Evolutionary conservation across 768 basidiomycete species (phyloP), one percentile per base, ranked within the genome.

Genomic region (Boletus insuetus): DNA sequence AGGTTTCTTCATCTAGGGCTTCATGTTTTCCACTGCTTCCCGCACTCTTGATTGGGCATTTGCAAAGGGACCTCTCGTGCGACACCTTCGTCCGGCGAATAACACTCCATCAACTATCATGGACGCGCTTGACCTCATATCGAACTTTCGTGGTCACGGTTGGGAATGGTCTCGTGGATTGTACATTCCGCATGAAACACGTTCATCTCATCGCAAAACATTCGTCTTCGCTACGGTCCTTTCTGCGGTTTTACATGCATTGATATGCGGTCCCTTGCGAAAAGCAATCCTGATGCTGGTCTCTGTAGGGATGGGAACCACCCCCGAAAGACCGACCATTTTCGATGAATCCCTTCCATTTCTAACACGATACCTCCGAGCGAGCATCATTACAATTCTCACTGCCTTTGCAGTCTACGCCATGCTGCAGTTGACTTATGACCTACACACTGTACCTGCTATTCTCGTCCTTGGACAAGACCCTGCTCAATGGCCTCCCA

Each of bases 381-480:
- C 45, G 7, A 24, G n/a, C 31, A n/a, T 40, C 1, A 40, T 53
- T 6, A 22, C 52, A 6, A 24, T 9, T 8, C 1, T 53, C 0
- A 7, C 10, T 14, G 19, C 10, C 19, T n/a, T 53, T 11, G 10
- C 11, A 7, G 22, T 46, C 45, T 46, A 46, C 7, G 10, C 37
- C 16, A 8, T 13, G 1, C 1, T 40, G 2, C 44, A 53, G 20
- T 22, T 14, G 16, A 2, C 2, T 8, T 53, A 53, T 12, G 17
- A 53, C 38, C 10, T 53, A 1, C 0, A 2, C 9, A 24, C 19
- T 1, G 11, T 32, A 17, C 7, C 3, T 22, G 37, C 14, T 12
- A 14, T 53, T 10, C 44, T 53, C 4, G 10, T 53, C 16, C 52
- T 53, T 22, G 45, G 52, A 40, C 52, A 53, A 6, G 11, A 55